Evolutionary conservation across 805 yeast genomes (phyloP).

Genomic region (Saturnispora ahearnii): DNA sequence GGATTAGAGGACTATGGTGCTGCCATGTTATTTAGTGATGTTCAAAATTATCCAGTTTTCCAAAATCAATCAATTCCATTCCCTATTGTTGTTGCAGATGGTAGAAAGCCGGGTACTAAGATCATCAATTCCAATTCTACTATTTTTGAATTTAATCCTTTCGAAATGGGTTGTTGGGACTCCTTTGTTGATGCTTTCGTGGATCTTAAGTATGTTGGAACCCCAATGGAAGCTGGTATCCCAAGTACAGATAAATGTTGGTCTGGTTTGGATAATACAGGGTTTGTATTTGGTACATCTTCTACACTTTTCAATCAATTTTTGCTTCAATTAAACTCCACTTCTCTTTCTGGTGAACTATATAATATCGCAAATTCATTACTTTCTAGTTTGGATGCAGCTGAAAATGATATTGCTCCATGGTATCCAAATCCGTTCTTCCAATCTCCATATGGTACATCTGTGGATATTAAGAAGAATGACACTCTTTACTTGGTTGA

Average conservation of each 20-base stretch:
- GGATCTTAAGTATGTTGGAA: slow-evolving; percentile 61
- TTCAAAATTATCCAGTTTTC: slow-evolving; percentile 55
- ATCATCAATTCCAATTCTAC: slow-evolving; percentile 62
- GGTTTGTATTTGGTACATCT: slow-evolving; percentile 76
- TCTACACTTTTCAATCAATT: slow-evolving; percentile 71
- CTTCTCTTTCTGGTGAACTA: slow-evolving; percentile 40
- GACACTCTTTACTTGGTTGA: slow-evolving; percentile 52
- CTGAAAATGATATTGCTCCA: slow-evolving; percentile 59
- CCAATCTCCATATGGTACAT: slow-evolving; percentile 32
- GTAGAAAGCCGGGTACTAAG: slow-evolving; percentile 52
- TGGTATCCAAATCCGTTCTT: slow-evolving; percentile 67
- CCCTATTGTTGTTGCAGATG: slow-evolving; percentile 59
- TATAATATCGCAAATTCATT: slow-evolving; percentile 37
- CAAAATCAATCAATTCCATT: slow-evolving; percentile 58
- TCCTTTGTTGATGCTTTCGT: slow-evolving; percentile 58
- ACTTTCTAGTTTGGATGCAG: slow-evolving; percentile 33
- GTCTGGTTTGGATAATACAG: slow-evolving; percentile 71
- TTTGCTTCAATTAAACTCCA: slow-evolving; percentile 46
- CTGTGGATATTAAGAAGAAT: slow-evolving; percentile 31
- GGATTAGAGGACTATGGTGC: slow-evolving; percentile 53
- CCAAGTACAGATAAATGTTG: slow-evolving; percentile 36
- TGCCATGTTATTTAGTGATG: slow-evolving; percentile 47
- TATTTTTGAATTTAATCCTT: slow-evolving; percentile 53
- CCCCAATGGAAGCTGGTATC: slow-evolving; percentile 54
- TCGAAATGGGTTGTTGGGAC: slow-evolving; percentile 84